A percentile compares a stretch with the other conserved stretches of the same genome.
These are phyloP conservation scores for Euphorbia celastroides DNA, from an alignment of 441 rosid species.

Conservation along the genomic window DNA sequence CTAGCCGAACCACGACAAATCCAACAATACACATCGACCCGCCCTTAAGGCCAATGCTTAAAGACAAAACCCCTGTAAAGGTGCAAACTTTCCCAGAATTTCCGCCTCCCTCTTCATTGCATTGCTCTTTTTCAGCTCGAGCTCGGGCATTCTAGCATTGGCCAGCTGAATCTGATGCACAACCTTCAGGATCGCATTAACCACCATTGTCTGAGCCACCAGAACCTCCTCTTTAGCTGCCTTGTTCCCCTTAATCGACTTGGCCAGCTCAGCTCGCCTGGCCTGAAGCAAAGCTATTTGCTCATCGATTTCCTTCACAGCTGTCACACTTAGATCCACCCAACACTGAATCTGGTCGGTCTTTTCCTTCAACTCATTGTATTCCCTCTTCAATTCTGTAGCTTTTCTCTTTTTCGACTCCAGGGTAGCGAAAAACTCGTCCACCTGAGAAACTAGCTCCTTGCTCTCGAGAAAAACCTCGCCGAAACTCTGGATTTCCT, in stretches of 20 bases:
- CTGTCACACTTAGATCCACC: constrained; percentile 36
- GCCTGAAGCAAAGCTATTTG: constrained; percentile 56
- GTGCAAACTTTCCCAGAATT: constrained; percentile 48
- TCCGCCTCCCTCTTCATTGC: constrained; percentile 50
- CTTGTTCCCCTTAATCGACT: constrained; percentile 37
- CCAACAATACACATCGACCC: no score
- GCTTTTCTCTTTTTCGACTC: constrained; percentile 56
- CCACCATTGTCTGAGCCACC: constrained; percentile 47
- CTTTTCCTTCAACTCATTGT: constrained; percentile 51
- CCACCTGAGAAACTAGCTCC: constrained; percentile 42
- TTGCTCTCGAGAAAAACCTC: constrained; percentile 55
- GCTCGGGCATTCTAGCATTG: constrained; percentile 42
- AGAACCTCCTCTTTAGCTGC: constrained; percentile 36
- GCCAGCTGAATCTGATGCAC: constrained; percentile 56
- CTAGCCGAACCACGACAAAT: no score
- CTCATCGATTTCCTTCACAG: constrained; percentile 50
- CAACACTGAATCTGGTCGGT: constrained; percentile 44
- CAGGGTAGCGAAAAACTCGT: constrained; percentile 38
- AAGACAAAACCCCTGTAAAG: constrained; percentile 47
- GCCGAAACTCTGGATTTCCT: constrained; percentile 59
- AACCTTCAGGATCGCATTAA: constrained; percentile 41
- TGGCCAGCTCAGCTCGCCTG: constrained; percentile 36
- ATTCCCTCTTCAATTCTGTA: constrained; percentile 47
- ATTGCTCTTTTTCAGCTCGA: constrained; percentile 51
- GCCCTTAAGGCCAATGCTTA: constrained; percentile 18